Evolutionary conservation across 495 filamentous ascomycete species (phyloP).

Genomic region (Aspergillus kassunensis): DNA sequence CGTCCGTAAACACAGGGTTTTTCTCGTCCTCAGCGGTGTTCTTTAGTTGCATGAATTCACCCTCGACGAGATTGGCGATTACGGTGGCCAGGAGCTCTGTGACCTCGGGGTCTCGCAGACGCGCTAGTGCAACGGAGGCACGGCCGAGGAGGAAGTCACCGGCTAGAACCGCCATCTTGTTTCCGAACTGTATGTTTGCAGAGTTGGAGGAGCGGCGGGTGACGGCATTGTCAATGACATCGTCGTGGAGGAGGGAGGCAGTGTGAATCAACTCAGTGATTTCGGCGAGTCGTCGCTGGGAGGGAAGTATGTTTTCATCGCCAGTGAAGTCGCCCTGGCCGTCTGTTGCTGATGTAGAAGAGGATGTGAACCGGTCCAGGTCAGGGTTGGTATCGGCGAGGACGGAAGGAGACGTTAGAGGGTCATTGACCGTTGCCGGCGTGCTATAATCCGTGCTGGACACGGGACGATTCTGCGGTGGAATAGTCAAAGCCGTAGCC

Average conservation of each 20-base stretch:
- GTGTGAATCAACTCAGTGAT: constrained; percentile 97
- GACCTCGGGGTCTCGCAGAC: constrained; percentile 87
- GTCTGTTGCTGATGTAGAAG: constrained; percentile 33
- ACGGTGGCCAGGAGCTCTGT: constrained; percentile 92
- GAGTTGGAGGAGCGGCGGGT: constrained; percentile 78
- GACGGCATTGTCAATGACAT: constrained; percentile 91
- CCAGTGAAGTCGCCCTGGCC: constrained; percentile 42
- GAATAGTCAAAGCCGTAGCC: constrained; percentile 69
- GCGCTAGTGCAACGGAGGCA: constrained; percentile 88
- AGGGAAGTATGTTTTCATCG: constrained; percentile 78
- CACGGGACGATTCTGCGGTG: constrained; percentile 51
- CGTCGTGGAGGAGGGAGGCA: constrained; percentile 93
- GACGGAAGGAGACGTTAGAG: constrained; percentile 70
- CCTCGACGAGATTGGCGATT: constrained; percentile 95
- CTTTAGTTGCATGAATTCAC: constrained; percentile 98
- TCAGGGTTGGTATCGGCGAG: constrained; percentile 82
- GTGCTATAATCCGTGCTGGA: constrained; percentile 19
- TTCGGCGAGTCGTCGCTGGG: constrained; percentile 89
- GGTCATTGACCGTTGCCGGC: constrained; percentile 56
- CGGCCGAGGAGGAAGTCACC: constrained; percentile 92
- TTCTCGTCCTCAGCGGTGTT: constrained; percentile 87
- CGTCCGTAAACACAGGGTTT: constrained; percentile 76
- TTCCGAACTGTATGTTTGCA: constrained; percentile 90
- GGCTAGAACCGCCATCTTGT: constrained; percentile 97
- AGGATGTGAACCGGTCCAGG: constrained; percentile 47